Conservation (phyloP, 2,329 filamentous ascomycete species). For the Nakataea oryzae region DNA sequence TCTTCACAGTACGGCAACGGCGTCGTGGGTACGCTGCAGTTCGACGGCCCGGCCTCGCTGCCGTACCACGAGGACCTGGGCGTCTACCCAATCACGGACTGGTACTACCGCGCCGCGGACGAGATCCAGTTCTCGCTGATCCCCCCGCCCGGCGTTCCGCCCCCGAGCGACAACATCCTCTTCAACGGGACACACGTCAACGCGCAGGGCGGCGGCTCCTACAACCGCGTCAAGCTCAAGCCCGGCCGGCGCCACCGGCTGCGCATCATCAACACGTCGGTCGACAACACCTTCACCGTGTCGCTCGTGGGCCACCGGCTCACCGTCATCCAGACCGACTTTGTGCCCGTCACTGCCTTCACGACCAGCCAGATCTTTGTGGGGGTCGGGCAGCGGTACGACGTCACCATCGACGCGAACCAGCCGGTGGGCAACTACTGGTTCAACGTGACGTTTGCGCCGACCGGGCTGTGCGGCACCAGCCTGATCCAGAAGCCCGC, state of each 20-base stretch:
- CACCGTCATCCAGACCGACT: conserved; percentile 38
- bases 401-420: conserved; percentile 33
- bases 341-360: conserved; percentile 39
- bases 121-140: conserved; percentile 11
- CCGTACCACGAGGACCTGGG: conserved; percentile 43
- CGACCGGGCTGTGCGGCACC: conserved; percentile 10
- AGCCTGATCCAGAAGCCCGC: conserved; percentile 18
- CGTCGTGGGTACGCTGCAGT: conserved; percentile 35
- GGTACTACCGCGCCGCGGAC: conserved; percentile 29
- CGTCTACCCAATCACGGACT: conserved; percentile 39
- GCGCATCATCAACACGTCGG: conserved; percentile 37
- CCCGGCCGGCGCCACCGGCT: conserved; percentile 34
- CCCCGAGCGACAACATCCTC: conserved; percentile 24
- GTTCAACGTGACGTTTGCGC: conserved; percentile 16
- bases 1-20: conserved; percentile 38
- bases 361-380: conserved; percentile 37
- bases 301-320: conserved; percentile 36
- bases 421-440: conserved; percentile 11
- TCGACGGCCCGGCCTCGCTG: conserved; percentile 27
- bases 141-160: conserved; percentile 12
- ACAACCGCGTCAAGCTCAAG: conserved; percentile 20
- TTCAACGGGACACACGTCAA: conserved; percentile 30
- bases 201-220: conserved; percentile 15
- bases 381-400: conserved; percentile 34
- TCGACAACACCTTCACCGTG: conserved; percentile 35